Evolutionary conservation across 495 filamentous ascomycete species (phyloP), one percentile per base, ranked within the genome.

Genomic region (Pyrenula aspistea): DNA sequence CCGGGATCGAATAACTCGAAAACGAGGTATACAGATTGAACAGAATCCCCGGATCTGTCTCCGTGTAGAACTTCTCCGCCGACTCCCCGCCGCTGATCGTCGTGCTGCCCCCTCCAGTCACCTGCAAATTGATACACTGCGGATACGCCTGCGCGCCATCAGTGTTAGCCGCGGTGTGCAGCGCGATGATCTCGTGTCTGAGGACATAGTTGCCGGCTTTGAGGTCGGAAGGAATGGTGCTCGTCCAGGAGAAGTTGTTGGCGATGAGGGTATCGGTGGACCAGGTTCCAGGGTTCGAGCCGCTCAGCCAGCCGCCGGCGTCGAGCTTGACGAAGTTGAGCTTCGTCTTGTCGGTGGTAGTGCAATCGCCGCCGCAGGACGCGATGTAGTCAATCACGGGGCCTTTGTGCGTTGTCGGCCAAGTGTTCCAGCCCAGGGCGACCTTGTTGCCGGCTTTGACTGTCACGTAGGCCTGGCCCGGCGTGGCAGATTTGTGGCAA

Each of bases 171-270:
- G 78, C 83, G 15, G 71, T 65, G 71, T 87, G 84, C 1, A 87
- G 77, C 2, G 83, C 84, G 55, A 87, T 81, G 60, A 87, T 77
- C 67, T 89, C 85, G 65, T 86, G 81, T n/a, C 85, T 81, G n/a
- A 89, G 72, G 53, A 88, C 78, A 64, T 86, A 89, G 68, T 83
- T 79, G 23, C 84, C 84, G 2, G 82, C 64, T 24, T 76, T 77
- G 50, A 87, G 74, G 61, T 68, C 66, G 23, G 69, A 31, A 2
- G 85, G 84, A 65, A 89, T 84, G 55, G 77, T 76, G 25, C 85
- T 76, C 47, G 78, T 69, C 81, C 81, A 85, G 50, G 70, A 76
- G 70, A 75, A 78, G 76, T 81, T 77, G 71, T 84, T 81, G 47
- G 70, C 69, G 65, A 79, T 76, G 47, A 88, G 72, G 20, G 71